Percentiles rank a stretch among this genome's conserved stretches.
phyloP scores from a whole-genome alignment of 1,284 basidiomycete species.

The Moesziomyces sp. region DNA sequence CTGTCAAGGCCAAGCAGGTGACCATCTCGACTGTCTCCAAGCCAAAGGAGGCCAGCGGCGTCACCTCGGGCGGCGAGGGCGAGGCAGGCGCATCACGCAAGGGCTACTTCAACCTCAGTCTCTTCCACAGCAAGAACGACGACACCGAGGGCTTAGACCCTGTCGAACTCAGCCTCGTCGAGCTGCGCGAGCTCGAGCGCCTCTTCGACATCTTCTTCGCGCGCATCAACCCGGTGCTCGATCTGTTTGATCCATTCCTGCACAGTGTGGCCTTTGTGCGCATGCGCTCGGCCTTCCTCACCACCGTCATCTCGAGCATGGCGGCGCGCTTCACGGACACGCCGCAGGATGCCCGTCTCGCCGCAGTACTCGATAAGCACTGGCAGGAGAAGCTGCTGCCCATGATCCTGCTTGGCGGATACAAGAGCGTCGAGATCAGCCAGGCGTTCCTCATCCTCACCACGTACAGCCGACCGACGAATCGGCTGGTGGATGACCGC shows the following conservation, averaged over 20 bases:
- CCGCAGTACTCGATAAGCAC: constrained; percentile 48
- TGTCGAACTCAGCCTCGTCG: constrained; percentile 46
- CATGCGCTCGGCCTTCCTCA: constrained; percentile 55
- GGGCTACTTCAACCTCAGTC: constrained; percentile 57
- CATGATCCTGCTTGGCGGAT: constrained; percentile 52
- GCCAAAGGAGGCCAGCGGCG: constrained; percentile 29
- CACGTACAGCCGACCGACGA: constrained; percentile 55
- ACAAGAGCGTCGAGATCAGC: constrained; percentile 61
- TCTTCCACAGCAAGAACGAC: constrained; percentile 60
- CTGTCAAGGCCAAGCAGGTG: constrained; percentile 43
- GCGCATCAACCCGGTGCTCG: constrained; percentile 58
- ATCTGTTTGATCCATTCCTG: constrained; percentile 59
- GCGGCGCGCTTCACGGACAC: constrained; percentile 56
- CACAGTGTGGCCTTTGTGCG: constrained; percentile 57
- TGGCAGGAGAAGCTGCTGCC: constrained; percentile 58
- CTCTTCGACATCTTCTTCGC: constrained; percentile 61
- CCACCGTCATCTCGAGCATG: constrained; percentile 55
- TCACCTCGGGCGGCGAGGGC: constrained; percentile 38
- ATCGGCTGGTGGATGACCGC: constrained; percentile 57
- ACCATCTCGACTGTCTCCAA: constrained; percentile 23
- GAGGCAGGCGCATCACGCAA: constrained; percentile 55
- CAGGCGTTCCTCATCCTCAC: constrained; percentile 59
- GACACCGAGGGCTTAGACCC: constrained; percentile 51
- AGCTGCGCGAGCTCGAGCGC: constrained; percentile 52
- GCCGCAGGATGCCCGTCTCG: constrained; percentile 51